Conservation (phyloP, 2,329 filamentous ascomycete species). For the Coniochaeta prunicola region DNA sequence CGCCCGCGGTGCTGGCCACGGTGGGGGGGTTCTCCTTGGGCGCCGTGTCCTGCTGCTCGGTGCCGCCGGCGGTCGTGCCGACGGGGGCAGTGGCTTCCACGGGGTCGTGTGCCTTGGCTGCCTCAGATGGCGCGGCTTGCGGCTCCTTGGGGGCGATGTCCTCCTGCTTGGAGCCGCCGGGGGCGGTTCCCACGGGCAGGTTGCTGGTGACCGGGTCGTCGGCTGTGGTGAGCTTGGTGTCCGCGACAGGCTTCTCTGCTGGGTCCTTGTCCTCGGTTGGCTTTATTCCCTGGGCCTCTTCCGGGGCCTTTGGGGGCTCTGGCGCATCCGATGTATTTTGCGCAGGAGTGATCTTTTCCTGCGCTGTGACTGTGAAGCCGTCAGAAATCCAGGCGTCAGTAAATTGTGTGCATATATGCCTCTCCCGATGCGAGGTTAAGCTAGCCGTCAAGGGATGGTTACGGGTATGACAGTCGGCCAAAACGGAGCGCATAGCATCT, state of each 20-base stretch:
- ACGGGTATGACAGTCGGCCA: neutral
- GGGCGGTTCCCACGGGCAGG: neutral
- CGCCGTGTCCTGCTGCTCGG: neutral
- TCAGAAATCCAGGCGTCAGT: neutral
- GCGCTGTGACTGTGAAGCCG: neutral
- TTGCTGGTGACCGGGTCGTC: neutral
- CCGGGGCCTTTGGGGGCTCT: conserved; percentile 2
- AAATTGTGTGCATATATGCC: neutral
- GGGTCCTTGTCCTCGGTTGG: neutral
- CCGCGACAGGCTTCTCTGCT: neutral
- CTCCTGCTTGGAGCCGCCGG: neutral
- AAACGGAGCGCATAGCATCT: neutral
- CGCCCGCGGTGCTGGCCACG: neutral
- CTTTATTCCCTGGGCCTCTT: neutral
- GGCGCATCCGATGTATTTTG: conserved; percentile 9
- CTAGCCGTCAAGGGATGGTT: neutral
- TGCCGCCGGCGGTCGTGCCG: neutral
- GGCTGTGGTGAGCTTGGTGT: neutral
- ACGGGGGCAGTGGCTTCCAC: neutral
- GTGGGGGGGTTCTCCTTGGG: neutral
- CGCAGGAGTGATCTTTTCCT: conserved; percentile 1
- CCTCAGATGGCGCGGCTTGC: neutral
- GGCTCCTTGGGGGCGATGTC: neutral
- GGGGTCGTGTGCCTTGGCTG: neutral
- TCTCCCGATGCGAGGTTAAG: neutral